A percentile compares a stretch with the other conserved stretches of the same genome.
These are phyloP conservation scores for Oryza meridionalis DNA, from an alignment of 176 grass and related monocot species.

Conservation along the genomic window DNA sequence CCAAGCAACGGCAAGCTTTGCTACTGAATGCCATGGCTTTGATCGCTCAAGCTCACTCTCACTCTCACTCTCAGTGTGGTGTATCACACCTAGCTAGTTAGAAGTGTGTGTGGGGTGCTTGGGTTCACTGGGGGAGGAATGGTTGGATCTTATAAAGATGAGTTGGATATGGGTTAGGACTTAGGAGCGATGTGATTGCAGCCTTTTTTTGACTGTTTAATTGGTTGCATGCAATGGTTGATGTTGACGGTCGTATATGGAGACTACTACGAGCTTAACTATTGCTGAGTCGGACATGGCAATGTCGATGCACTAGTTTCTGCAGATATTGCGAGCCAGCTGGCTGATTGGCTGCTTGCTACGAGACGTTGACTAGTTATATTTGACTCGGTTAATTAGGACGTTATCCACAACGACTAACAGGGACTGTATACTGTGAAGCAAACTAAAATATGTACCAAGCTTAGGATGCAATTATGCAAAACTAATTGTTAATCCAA, in stretches of 20 bases:
- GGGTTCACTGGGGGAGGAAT: conserved; percentile 17
- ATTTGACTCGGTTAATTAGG: neutral
- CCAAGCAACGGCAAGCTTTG: conserved; percentile 18
- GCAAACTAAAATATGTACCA: no score
- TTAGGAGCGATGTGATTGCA: neutral
- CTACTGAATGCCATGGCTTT: conserved; percentile 52
- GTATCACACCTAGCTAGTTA: neutral
- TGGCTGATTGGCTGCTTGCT: conserved; percentile 20
- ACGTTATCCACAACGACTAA: neutral
- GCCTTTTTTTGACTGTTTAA: conserved; percentile 37
- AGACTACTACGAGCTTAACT: neutral
- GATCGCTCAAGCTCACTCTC: neutral
- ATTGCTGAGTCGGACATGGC: conserved; percentile 36
- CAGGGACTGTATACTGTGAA: neutral
- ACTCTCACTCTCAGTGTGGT: neutral
- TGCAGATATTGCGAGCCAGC: conserved; percentile 34
- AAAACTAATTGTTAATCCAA: no score
- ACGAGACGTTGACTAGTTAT: conserved; percentile 22
- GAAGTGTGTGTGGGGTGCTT: conserved; percentile 10
- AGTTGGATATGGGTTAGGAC: conserved; percentile 3
- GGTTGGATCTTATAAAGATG: conserved; percentile 31
- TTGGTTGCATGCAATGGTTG: conserved; percentile 27
- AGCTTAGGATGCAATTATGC: no score
- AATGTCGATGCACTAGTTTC: neutral
- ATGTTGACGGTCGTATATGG: conserved; percentile 13